phyloP scores from a whole-genome alignment of 2,329 filamentous ascomycete genomes.

The Nannizziopsis arthrosporioides region DNA sequence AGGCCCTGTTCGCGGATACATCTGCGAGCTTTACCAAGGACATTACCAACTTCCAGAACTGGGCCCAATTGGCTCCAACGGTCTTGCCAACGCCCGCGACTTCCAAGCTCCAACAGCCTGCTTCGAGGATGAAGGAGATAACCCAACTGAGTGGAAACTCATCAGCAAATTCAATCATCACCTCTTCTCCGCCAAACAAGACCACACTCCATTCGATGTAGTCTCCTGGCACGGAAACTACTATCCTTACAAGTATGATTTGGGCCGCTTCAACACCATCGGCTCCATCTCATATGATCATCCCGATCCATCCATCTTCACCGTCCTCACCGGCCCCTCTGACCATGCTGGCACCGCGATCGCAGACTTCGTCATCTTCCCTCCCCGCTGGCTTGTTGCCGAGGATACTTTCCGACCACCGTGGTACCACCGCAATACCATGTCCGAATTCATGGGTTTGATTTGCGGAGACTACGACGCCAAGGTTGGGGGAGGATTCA shows the following conservation, averaged over 20 bases:
- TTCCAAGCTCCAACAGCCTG: constrained; percentile 61
- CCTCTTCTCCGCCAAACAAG: constrained; percentile 54
- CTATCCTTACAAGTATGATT: constrained; percentile 71
- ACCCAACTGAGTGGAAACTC: constrained; percentile 42
- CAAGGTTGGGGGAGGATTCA: constrained; percentile 46
- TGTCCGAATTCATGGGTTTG: constrained; percentile 56
- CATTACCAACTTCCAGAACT: constrained; percentile 62
- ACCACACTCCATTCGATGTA: constrained; percentile 65
- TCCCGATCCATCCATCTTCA: constrained; percentile 68
- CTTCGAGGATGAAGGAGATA: constrained; percentile 50
- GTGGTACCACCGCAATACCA: constrained; percentile 55
- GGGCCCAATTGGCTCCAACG: constrained; percentile 61
- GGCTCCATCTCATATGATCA: constrained; percentile 65
- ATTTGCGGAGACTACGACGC: constrained; percentile 52
- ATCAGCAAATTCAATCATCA: constrained; percentile 56
- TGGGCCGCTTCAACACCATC: constrained; percentile 64
- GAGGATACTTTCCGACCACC: constrained; percentile 50
- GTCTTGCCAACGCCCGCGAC: constrained; percentile 63
- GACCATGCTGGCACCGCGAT: constrained; percentile 50
- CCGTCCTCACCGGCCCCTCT: constrained; percentile 49
- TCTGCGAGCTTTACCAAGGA: constrained; percentile 61
- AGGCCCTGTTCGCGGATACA: constrained; percentile 57
- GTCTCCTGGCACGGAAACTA: constrained; percentile 74
- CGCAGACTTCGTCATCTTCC: constrained; percentile 55
- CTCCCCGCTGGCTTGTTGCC: constrained; percentile 51